Base-by-base conservation (phyloP, 2,329 filamentous ascomycete genomes). In the Coleophoma eucalyptorum region DNA sequence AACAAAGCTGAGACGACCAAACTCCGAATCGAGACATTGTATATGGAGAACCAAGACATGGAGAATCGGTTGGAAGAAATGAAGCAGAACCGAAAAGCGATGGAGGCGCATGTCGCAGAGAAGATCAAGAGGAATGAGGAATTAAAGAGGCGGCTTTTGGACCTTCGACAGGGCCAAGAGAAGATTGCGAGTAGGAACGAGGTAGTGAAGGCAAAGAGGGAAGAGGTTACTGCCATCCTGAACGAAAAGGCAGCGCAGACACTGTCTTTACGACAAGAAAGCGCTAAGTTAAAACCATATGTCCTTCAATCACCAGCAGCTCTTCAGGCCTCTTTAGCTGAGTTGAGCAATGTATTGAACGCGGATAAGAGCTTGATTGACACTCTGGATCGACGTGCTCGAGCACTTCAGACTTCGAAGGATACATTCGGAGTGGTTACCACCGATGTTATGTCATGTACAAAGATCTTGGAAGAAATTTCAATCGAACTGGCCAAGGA, bases 1-100 rank as follows among this genome's bases (percentile, higher is more conserved):
- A 94, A 96, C 75, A 92, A 90, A 62, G 83, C 89, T 12, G 90
- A 97, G 70, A 83, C 81, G 52, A 92, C 89, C 2, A 97, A 96
- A 71, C 77, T 86, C 48, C 84, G 88, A 55, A 97, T 97, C 63
- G 93, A 97, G 70, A 80, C 86, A 18, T 76, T 97, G 10, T 92
- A 92, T 65, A 76, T 78, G 12, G 87, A 93, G 58, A 99, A 97
- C 65, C 87, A 96, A 65, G 87, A 92, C 45, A 89, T 94, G 72
- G 89, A 95, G 63, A 80, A 79, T 41, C 84, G 87, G 15, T 72
- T 97, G 11, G 83, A 87, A 49, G 89, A 94, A 50, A 89, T 97
- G 81, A 83, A 84, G 64, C 83, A 81, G 55, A 91, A 90, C 64
- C 83, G 90, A 47, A 84, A 85, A 60, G 84, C 86, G 1, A 92